Base-by-base conservation (phyloP, 108 stramenopile genomes). In the Nitzschia sp. region DNA sequence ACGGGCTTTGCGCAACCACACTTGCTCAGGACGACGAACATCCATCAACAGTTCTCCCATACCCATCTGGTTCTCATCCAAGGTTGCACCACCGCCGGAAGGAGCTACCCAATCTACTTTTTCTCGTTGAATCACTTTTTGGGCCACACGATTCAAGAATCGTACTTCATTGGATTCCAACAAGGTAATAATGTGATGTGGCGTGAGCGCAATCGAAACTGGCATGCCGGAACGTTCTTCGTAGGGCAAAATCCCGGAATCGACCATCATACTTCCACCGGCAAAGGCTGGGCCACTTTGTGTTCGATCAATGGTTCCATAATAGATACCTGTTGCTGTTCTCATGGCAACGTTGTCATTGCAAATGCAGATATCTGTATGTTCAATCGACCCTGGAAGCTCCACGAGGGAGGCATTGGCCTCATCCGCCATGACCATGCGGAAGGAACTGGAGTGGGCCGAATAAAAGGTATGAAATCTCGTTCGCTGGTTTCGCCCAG, bases 11-110 rank as follows among this genome's bases (percentile, higher is more conserved):
- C 90, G 79, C 51, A 94, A 67, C 93, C 93, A 94, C 44, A 94
- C 91, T 79, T 91, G 89, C 84, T 91, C 93, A 8, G 90, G 87
- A n/a, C 93, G 77, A 9, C 93, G 85, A 53, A 87, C 78, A 63
- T 94, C 93, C 81, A 86, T 90, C 48, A 94, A 54, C 9, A 94
- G 70, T 53, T 89, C 89, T 6, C 84, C 83, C 20, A 64, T 73
- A 44, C 71, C 84, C 61, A 86, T 58, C 29, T 54, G 43, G 34
- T 43, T 73, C 50, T 77, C 83, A 21, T 78, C 72, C 17, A 48
- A 8, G 43, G 55, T 53, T 57, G 68, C 51, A 9, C 79, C 59
- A n/a, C 79, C 43, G 15, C 81, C 61, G 29, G 51, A 40, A 46
- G 75, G 58, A 21, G 84, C 62, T 17, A 72, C 63, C 83, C 80